Evolutionary conservation across 31 red algal genomes (phyloP).

Genomic region (Endocladia muricata): DNA sequence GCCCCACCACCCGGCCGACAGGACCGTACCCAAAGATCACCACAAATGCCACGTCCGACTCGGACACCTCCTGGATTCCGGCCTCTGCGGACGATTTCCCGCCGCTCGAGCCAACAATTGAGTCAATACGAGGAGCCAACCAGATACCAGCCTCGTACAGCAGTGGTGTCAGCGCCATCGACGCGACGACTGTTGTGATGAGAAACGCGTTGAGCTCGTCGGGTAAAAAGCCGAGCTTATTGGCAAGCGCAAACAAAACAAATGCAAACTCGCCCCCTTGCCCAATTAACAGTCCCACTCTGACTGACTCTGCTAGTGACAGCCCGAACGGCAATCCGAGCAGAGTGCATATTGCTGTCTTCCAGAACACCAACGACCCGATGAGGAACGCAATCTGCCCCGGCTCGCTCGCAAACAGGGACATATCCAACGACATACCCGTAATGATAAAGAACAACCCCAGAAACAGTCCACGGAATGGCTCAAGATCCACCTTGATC

Average conservation of each 20-base stretch:
- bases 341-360: slow-evolving; percentile 68
- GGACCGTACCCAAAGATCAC: slow-evolving; percentile 72
- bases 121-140: slow-evolving; percentile 47
- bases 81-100: slow-evolving; percentile 32
- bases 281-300: slow-evolving; percentile 79
- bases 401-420: slow-evolving; percentile 53
- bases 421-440: slow-evolving; percentile 84
- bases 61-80: slow-evolving; percentile 28
- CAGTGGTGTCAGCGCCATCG: slow-evolving; percentile 92
- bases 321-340: slow-evolving; percentile 72
- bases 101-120: slow-evolving; percentile 29
- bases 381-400: slow-evolving; percentile 50
- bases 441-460: slow-evolving; percentile 95
- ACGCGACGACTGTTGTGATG: slow-evolving; percentile 72
- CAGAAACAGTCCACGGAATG: slow-evolving; percentile 87
- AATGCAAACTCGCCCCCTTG: slow-evolving; percentile 99
- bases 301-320: slow-evolving; percentile 73
- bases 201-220: slow-evolving; percentile 69
- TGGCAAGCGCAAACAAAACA: slow-evolving; percentile 88
- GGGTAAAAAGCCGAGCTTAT: slow-evolving; percentile 85
- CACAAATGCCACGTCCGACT: slow-evolving; percentile 44
- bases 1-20: slow-evolving; percentile 69
- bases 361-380: slow-evolving; percentile 55
- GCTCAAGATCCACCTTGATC: slow-evolving; percentile 86
- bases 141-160: slow-evolving; percentile 62